A percentile compares a stretch with the other conserved stretches of the same genome.
These are phyloP conservation scores for Cymbidium sinense DNA, from an alignment of 106 monocot genomes.

Conservation along the genomic window DNA sequence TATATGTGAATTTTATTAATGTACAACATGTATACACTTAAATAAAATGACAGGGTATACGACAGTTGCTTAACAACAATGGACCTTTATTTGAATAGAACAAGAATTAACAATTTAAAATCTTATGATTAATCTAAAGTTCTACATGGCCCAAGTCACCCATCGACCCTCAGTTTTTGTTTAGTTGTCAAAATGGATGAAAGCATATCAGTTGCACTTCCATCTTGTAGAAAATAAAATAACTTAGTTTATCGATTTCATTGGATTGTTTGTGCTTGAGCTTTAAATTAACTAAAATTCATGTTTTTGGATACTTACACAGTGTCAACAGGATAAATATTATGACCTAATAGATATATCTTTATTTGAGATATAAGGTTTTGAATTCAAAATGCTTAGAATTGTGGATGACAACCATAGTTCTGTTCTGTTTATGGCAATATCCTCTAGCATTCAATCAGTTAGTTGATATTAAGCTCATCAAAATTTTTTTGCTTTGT, in stretches of 20 bases:
- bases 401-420: background rate
- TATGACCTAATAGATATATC: background rate
- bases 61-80: background rate
- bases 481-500: background rate
- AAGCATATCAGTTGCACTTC: no score
- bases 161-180: no score
- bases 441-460: background rate
- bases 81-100: background rate
- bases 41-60: background rate
- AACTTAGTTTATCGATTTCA: background rate
- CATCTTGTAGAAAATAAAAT: background rate
- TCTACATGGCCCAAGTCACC: background rate
- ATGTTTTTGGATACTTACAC: background rate
- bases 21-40: background rate
- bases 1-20: background rate
- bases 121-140: no score
- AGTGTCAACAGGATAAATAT: background rate
- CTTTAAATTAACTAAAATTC: background rate
- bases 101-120: background rate
- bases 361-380: background rate
- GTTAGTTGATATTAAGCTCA: background rate
- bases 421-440: background rate
- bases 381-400: background rate
- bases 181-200: background rate
- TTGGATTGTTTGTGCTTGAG: background rate